Evolutionary conservation across 257 asterid genomes (phyloP).

Genomic region (Paraleonurus japonicus): DNA sequence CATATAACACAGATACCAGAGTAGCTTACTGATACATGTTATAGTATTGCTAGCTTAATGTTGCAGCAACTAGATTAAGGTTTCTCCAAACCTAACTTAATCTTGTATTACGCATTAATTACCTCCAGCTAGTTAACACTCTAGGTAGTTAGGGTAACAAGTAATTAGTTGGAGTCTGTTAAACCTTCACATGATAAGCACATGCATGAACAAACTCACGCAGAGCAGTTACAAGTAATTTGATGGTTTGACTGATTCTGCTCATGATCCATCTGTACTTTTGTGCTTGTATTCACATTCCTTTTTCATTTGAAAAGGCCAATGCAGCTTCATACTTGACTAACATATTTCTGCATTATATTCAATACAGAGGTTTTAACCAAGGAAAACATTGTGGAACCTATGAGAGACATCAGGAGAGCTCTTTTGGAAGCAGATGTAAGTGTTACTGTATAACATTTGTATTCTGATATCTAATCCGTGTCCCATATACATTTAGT

Average conservation of each 20-base stretch:
- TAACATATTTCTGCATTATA: background rate
- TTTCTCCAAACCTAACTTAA: too few species aligned
- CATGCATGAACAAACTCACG: too few species aligned
- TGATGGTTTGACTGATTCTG: background rate
- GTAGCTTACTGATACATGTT: background rate
- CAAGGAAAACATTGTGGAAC: slow-evolving; percentile 92
- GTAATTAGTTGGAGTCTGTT: too few species aligned
- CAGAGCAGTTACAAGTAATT: too few species aligned
- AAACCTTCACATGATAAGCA: too few species aligned
- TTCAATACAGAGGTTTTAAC: slow-evolving; percentile 78
- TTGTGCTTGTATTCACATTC: background rate
- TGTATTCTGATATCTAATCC: slow-evolving; percentile 5
- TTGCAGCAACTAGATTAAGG: too few species aligned
- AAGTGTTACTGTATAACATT: slow-evolving; percentile 24
- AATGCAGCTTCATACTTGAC: background rate
- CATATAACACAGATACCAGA: background rate
- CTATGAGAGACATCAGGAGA: slow-evolving; percentile 94
- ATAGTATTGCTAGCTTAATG: too few species aligned
- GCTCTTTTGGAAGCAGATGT: slow-evolving; percentile 99
- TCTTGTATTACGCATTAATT: too few species aligned
- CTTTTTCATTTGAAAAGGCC: background rate
- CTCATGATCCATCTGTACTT: background rate
- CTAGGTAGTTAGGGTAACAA: too few species aligned
- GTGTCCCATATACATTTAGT: slow-evolving; percentile 10
- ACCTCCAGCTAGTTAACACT: too few species aligned